These are phyloP conservation scores for Pichia terricola DNA, from an alignment of 1,139 yeast genomes.

Conservation along the genomic window DNA sequence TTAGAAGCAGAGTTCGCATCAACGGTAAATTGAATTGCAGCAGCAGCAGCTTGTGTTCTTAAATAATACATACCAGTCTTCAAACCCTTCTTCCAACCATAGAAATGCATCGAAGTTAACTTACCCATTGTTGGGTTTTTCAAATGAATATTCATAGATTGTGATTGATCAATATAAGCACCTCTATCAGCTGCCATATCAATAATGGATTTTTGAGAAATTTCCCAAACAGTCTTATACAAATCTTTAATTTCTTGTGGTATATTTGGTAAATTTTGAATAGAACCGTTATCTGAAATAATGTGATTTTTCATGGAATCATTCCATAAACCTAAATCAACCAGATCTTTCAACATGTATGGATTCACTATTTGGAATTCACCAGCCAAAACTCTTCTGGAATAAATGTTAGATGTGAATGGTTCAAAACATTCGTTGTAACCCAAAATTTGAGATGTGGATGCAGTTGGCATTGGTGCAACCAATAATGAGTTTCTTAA, in stretches of 20 bases:
- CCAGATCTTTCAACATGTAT: slow-evolving; percentile 41
- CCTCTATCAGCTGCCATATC: slow-evolving; percentile 96
- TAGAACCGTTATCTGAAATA: slow-evolving; percentile 74
- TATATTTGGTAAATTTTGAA: slow-evolving; percentile 65
- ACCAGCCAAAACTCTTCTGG: slow-evolving; percentile 48
- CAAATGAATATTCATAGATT: slow-evolving; percentile 79
- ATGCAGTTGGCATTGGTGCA: slow-evolving; percentile 58
- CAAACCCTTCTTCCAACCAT: slow-evolving; percentile 94
- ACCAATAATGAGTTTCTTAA: slow-evolving; percentile 46
- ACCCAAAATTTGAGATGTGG: slow-evolving; percentile 54
- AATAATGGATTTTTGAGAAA: slow-evolving; percentile 76
- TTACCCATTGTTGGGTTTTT: slow-evolving; percentile 87
- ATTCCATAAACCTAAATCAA: slow-evolving; percentile 43
- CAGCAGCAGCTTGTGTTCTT: slow-evolving; percentile 90
- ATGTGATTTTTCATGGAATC: slow-evolving; percentile 65
- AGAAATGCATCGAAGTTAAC: slow-evolving; percentile 94
- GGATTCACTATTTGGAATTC: slow-evolving; percentile 51
- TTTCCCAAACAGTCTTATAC: slow-evolving; percentile 95
- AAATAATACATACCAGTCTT: slow-evolving; percentile 98
- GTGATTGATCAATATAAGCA: slow-evolving; percentile 90
- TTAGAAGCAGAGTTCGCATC: slow-evolving; percentile 33
- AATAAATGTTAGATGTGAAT: slow-evolving; percentile 45
- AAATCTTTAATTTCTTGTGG: slow-evolving; percentile 71
- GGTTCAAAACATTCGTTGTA: slow-evolving; percentile 55
- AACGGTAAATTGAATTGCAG: slow-evolving; percentile 53